Conservation (phyloP, 2,329 filamentous ascomycete genomes). For the Talaromyces sp. region DNA sequence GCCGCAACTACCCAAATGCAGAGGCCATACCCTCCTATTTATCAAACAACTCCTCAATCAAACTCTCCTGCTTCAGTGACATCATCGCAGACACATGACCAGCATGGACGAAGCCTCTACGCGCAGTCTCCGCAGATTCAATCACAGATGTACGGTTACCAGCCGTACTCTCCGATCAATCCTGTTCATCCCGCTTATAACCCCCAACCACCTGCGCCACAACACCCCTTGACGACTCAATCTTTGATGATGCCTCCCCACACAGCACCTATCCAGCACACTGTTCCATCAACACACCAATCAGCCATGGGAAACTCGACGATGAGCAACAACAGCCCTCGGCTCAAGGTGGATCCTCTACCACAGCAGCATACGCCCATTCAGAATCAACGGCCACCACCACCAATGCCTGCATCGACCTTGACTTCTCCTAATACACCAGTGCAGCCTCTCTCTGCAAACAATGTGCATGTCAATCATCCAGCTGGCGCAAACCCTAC, state of each 20-base stretch:
- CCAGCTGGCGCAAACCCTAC: constrained; percentile 71
- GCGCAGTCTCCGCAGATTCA: constrained; percentile 76
- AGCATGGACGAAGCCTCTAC: constrained; percentile 79
- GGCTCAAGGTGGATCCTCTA: constrained; percentile 46
- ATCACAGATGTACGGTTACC: constrained; percentile 78
- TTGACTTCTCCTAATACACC: constrained; percentile 13
- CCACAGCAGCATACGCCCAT: constrained; percentile 32
- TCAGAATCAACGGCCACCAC: constrained; percentile 21
- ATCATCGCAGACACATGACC: constrained; percentile 83
- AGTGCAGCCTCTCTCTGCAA: constrained; percentile 21
- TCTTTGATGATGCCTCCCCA: constrained; percentile 53
- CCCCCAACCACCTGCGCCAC: constrained; percentile 52
- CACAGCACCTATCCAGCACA: constrained; percentile 30
- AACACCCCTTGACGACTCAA: constrained; percentile 56
- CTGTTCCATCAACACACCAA: constrained; percentile 37
- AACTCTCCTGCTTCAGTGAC: constrained; percentile 92
- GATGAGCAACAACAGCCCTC: constrained; percentile 63
- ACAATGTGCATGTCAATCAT: constrained; percentile 35
- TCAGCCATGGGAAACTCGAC: constrained; percentile 47
- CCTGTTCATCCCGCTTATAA: constrained; percentile 56
- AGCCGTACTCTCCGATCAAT: constrained; percentile 53
- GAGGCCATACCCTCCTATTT: constrained; percentile 80
- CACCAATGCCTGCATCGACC: constrained; percentile 8
- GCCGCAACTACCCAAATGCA: constrained; percentile 63
- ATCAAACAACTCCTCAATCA: constrained; percentile 83